phyloP scores from a whole-genome alignment of 495 filamentous ascomycete genomes.

The Aeminium ludgeri region DNA sequence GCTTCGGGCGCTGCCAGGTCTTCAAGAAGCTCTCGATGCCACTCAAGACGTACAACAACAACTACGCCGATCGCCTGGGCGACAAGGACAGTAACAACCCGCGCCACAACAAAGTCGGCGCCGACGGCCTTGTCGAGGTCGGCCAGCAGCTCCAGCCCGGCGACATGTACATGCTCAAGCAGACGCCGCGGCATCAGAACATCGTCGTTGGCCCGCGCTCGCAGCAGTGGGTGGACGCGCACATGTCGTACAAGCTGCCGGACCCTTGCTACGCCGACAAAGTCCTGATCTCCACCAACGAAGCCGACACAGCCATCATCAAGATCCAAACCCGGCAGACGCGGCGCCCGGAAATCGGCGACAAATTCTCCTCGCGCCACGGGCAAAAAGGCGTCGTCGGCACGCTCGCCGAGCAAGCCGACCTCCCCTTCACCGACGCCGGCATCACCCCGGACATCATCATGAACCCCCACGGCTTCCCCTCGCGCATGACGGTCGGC shows the following conservation, averaged over 20 bases:
- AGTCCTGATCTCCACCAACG: slow-evolving; percentile 75
- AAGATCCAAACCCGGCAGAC: slow-evolving; percentile 91
- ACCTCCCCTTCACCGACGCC: slow-evolving; percentile 88
- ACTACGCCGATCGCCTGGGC: slow-evolving; percentile 54
- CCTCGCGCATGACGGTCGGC: slow-evolving; percentile 97
- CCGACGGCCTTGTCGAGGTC: slow-evolving; percentile 69
- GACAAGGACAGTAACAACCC: slow-evolving; percentile 44
- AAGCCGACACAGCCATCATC: slow-evolving; percentile 59
- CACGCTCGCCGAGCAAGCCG: slow-evolving; percentile 85
- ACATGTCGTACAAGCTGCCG: slow-evolving; percentile 64
- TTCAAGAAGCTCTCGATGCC: slow-evolving; percentile 38
- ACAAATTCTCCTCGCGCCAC: slow-evolving; percentile 33
- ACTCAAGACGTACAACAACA: slow-evolving; percentile 59
- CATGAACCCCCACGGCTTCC: slow-evolving; percentile 99
- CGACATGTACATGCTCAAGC: slow-evolving; percentile 78
- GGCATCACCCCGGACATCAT: slow-evolving; percentile 93
- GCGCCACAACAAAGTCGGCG: slow-evolving; percentile 55
- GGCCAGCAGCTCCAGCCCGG: slow-evolving; percentile 55
- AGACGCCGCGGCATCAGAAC: slow-evolving; percentile 54
- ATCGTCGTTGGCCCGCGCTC: slow-evolving; percentile 35
- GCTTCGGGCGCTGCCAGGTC: slow-evolving; percentile 91
- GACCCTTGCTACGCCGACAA: slow-evolving; percentile 87
- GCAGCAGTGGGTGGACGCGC: slow-evolving; percentile 21
- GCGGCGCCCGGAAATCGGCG: slow-evolving; percentile 69
- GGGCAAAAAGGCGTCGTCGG: slow-evolving; percentile 60